Evolutionary conservation across 352 stramenopile species (phyloP).

Genomic region (Phytophthora tentaculata): DNA sequence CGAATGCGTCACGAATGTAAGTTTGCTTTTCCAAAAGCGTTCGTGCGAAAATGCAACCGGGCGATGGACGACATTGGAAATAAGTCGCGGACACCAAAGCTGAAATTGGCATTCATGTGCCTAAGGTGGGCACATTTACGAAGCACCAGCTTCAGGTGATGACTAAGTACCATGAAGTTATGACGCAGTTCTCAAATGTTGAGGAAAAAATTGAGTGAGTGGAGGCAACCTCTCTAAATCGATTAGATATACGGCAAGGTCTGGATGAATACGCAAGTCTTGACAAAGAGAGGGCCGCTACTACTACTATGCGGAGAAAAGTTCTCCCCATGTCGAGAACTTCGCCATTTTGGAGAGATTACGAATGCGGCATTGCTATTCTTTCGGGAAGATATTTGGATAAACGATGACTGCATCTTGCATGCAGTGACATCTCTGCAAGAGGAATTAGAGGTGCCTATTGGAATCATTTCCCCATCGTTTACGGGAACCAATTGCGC

Average conservation of each 20-base stretch:
- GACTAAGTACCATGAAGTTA: not conserved
- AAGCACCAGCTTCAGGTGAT: not conserved
- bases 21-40: not conserved
- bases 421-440: not conserved
- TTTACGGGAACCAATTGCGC: not conserved
- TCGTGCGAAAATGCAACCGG: not conserved
- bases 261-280: not conserved
- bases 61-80: not conserved
- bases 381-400: not conserved
- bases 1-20: not conserved
- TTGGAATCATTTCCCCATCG: not conserved
- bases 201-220: not conserved
- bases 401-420: constrained; percentile 1
- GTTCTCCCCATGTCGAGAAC: not conserved
- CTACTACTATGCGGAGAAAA: not conserved
- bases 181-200: not conserved
- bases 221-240: not conserved
- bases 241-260: not conserved
- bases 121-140: not conserved
- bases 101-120: not conserved
- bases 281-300: not conserved
- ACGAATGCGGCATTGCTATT: not conserved
- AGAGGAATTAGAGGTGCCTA: not conserved
- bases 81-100: not conserved
- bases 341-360: not conserved